Base-by-base conservation (phyloP, 352 stramenopile genomes). In the Blastocystis sp. region DNA sequence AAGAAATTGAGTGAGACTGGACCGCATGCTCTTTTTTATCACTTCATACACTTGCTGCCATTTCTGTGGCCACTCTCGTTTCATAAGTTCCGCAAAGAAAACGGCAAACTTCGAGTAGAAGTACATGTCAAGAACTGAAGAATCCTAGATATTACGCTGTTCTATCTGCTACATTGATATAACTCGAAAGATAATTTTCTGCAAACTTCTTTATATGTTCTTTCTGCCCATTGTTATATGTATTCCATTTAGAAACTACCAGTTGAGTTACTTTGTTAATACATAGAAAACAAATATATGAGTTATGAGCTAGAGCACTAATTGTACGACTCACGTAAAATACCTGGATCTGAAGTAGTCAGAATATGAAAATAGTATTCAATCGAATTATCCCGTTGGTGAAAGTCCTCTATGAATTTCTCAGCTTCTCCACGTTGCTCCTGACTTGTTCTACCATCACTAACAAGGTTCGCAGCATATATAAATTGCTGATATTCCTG, bases 1-100 rank as follows among this genome's bases (percentile, higher is more conserved):
- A 34, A 54, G 41, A 55, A 84, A 84, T 37, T 84, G 73, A 15
- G 50, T 68, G 39, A 50, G 45, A 29, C 73, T 84, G 2, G 50
- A 68, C 37, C 73, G 47, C 73, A 84, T 84, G 3, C 34, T 39
- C 47, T 66, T 41, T 13, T 63, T 84, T 15, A 84, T n/a, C 20
- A 66, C 47, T 23, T 84, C 73, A 45, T 84, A 84, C 7, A 68
- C 34, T 39, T 69, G 43, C 1, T n/a, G 18, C 73, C 73, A 84
- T 29, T 45, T 11, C 53, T 84, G 73, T 13, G 73, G 73, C 73
- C 73, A 84, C 55, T 66, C 18, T 54, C 73, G 73, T 55, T 84
- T 84, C 45, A 84, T 84, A 13, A 84, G 11, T 37, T 84, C 73
- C 20, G 43, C 73, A 68, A 66, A 84, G 53, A 84, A 50, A 47